Conservation (phyloP, 345 rosid genomes). For the Moringa oleifera region DNA sequence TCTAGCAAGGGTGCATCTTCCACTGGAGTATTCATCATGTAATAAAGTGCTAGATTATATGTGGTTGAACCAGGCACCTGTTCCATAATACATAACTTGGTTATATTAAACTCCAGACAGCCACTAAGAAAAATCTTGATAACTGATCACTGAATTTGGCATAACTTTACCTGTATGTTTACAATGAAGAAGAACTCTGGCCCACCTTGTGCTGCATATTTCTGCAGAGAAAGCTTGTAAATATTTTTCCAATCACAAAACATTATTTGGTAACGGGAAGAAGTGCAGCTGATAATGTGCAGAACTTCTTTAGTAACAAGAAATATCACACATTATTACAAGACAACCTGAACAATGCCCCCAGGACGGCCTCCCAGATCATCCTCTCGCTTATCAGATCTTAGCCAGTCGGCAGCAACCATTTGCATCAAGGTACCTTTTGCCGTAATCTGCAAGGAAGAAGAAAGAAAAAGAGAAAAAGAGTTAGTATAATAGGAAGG, state of each 20-base stretch:
- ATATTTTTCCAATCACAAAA: background rate
- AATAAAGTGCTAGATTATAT: constrained; percentile 75
- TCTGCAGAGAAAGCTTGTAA: constrained; percentile 43
- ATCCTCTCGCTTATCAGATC: constrained; percentile 89
- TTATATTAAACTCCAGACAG: constrained; percentile 7
- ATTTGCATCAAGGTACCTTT: constrained; percentile 84
- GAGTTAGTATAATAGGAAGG: too few species aligned
- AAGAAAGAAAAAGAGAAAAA: background rate
- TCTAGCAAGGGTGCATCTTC: constrained; percentile 74
- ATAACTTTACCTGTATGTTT: constrained; percentile 67
- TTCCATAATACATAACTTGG: constrained; percentile 14
- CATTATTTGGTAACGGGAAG: background rate
- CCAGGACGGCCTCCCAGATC: constrained; percentile 83
- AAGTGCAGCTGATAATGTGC: background rate
- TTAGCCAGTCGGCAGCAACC: constrained; percentile 96
- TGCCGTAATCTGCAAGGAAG: constrained; percentile 61
- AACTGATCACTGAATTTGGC: constrained; percentile 7
- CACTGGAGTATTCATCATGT: constrained; percentile 79
- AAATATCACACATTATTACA: constrained; percentile 12
- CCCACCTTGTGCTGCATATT: constrained; percentile 87
- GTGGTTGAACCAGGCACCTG: constrained; percentile 95
- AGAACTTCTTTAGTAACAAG: constrained; percentile 1
- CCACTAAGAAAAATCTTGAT: background rate
- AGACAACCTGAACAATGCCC: constrained; percentile 81
- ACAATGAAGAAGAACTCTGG: constrained; percentile 84